Evolutionary conservation across 192 early-diverging fungal genomes (phyloP).

Genomic region (Pecoramyces ruminantium): DNA sequence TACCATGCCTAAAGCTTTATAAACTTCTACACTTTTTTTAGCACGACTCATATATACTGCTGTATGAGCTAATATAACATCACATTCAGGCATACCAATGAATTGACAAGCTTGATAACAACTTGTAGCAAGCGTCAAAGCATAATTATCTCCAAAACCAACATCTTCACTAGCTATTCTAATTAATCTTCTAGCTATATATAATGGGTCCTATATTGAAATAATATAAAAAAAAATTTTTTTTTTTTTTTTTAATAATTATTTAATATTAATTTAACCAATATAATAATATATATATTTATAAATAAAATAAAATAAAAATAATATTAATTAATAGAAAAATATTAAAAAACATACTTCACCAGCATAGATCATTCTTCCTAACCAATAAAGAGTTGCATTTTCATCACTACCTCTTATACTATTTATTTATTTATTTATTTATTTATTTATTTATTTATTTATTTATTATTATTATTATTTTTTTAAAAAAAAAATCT

Average conservation of each 20-base stretch:
- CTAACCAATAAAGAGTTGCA: slow-evolving; percentile 55
- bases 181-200: slow-evolving; percentile 57
- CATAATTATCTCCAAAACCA: slow-evolving; percentile 65
- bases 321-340: too few species aligned
- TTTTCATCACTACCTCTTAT: slow-evolving; percentile 2
- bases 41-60: slow-evolving; percentile 62
- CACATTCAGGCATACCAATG: slow-evolving; percentile 88
- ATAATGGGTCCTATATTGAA: slow-evolving; percentile 73
- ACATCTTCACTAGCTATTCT: slow-evolving; percentile 77
- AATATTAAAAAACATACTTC: too few species aligned
- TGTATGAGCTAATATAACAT: slow-evolving; percentile 62
- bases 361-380: slow-evolving; percentile 71
- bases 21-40: slow-evolving; percentile 63
- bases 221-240: too few species aligned
- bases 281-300: too few species aligned
- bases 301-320: too few species aligned
- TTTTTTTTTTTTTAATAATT: too few species aligned
- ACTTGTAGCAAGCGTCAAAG: slow-evolving; percentile 54
- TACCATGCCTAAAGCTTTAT: slow-evolving; percentile 57
- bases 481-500: too few species aligned
- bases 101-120: slow-evolving; percentile 68
- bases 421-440: neutral
- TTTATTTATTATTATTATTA: too few species aligned
- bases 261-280: too few species aligned
- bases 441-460: neutral